Percentiles rank a stretch among this genome's conserved stretches.
phyloP scores from a whole-genome alignment of 2,329 filamentous ascomycete genomes.

The Xylaria digitata region DNA sequence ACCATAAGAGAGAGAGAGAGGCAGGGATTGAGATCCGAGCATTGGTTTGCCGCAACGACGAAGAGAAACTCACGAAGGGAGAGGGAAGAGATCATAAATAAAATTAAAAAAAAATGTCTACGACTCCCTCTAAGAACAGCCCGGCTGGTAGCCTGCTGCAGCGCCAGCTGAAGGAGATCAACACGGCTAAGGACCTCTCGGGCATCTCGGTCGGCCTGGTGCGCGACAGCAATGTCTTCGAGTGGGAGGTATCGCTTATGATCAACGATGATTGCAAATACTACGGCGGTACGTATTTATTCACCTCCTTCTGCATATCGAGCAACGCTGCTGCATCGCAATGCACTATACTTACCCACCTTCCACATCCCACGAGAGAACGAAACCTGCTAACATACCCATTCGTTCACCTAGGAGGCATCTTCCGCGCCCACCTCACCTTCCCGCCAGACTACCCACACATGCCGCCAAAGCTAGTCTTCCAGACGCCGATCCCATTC shows the following conservation, averaged over 20 bases:
- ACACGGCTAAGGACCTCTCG: slow-evolving; percentile 87
- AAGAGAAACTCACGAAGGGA: neutral
- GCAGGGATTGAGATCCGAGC: too few relatives aligned
- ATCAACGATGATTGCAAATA: slow-evolving; percentile 93
- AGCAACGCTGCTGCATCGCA: too few relatives aligned
- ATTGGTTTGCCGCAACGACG: too few relatives aligned
- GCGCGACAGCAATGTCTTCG: slow-evolving; percentile 87
- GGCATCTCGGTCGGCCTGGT: slow-evolving; percentile 94
- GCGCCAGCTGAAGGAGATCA: slow-evolving; percentile 94
- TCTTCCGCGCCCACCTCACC: slow-evolving; percentile 85
- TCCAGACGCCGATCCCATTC: slow-evolving; percentile 84
- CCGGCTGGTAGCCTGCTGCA: slow-evolving; percentile 78
- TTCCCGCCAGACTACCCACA: slow-evolving; percentile 91
- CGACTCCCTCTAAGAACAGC: slow-evolving; percentile 59
- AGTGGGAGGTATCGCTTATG: slow-evolving; percentile 99
- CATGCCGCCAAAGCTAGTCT: slow-evolving; percentile 88
- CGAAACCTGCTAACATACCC: neutral
- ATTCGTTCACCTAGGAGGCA: slow-evolving; percentile 75
- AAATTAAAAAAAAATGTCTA: slow-evolving; percentile 24
- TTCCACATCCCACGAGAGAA: neutral
- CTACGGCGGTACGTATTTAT: slow-evolving; percentile 78
- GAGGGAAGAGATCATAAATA: neutral
- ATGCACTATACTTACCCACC: neutral
- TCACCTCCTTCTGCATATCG: neutral
- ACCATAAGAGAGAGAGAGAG: too few relatives aligned